Percentiles rank a stretch among this genome's conserved stretches.
These are phyloP conservation scores for Colletotrichum shisoi DNA, from an alignment of 2,329 filamentous ascomycete genomes.

Conservation along the genomic window DNA sequence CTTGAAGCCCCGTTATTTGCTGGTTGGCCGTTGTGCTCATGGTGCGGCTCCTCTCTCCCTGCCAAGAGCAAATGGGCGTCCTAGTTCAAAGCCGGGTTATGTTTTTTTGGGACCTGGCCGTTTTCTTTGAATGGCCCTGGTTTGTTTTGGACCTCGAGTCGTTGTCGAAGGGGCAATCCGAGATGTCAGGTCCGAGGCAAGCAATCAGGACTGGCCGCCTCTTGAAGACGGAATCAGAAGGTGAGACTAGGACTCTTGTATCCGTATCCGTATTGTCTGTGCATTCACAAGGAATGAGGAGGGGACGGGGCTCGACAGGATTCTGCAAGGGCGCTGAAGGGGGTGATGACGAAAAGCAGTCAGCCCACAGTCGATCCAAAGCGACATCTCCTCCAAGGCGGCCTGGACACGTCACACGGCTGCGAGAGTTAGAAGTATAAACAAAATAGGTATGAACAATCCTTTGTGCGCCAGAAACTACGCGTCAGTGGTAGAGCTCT, in stretches of 20 bases:
- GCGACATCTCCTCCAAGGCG: not conserved
- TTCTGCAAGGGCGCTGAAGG: not conserved
- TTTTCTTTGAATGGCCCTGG: not conserved
- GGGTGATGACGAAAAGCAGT: not conserved
- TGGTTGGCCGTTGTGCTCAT: conserved; percentile 6
- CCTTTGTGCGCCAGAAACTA: not conserved
- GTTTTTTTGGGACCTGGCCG: not conserved
- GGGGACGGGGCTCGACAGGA: not conserved
- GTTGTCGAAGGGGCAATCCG: not conserved
- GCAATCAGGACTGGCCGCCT: conserved; percentile 19
- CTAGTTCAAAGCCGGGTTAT: not conserved
- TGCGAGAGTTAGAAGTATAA: not conserved
- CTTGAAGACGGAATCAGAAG: not conserved
- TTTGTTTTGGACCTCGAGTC: not conserved
- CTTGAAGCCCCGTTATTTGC: conserved; percentile 19
- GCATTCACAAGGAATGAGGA: not conserved
- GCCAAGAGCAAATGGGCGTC: not conserved
- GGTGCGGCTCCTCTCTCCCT: not conserved
- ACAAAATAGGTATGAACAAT: not conserved
- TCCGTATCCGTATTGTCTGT: too few species aligned
- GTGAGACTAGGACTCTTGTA: not conserved
- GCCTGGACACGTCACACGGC: not conserved
- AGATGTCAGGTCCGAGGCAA: conserved; percentile 28
- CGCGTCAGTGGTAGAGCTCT: conserved; percentile 18
- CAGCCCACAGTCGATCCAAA: not conserved